Percentiles rank a stretch among this genome's conserved stretches.
Evolutionary conservation across 148 eudicot species (phyloP).

Genomic region (Camellia granthamiana): DNA sequence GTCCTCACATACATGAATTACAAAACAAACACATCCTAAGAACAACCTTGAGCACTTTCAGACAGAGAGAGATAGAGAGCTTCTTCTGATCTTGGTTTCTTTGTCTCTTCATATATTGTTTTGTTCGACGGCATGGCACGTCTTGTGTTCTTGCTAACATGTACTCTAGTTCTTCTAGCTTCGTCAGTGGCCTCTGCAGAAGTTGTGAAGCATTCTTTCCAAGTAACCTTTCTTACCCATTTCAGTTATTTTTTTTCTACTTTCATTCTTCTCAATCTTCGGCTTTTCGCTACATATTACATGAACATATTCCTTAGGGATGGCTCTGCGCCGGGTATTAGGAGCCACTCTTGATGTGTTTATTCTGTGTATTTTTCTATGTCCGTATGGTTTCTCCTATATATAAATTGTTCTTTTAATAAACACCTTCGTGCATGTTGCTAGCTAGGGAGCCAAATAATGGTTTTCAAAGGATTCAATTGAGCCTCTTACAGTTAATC

Average conservation of each 20-base stretch:
- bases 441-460: too few species aligned
- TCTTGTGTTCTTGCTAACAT: constrained; percentile 13
- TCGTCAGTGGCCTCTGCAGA: constrained; percentile 26
- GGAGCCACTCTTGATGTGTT: too few species aligned
- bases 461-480: too few species aligned
- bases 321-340: too few species aligned
- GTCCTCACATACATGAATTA: neutral
- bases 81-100: neutral
- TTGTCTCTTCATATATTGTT: neutral
- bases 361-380: too few species aligned
- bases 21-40: neutral
- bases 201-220: constrained; percentile 37
- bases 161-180: constrained; percentile 20
- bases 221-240: constrained; percentile 21
- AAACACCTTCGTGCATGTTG: too few species aligned
- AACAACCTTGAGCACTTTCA: neutral
- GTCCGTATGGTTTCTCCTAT: too few species aligned
- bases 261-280: neutral
- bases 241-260: neutral
- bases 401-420: too few species aligned
- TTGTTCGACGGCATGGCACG: constrained; percentile 16
- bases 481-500: too few species aligned
- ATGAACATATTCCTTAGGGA: too few species aligned
- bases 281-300: too few species aligned
- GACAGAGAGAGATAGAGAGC: neutral